phyloP scores from a whole-genome alignment of 768 basidiomycete species.

The Suillus clintonianus region DNA sequence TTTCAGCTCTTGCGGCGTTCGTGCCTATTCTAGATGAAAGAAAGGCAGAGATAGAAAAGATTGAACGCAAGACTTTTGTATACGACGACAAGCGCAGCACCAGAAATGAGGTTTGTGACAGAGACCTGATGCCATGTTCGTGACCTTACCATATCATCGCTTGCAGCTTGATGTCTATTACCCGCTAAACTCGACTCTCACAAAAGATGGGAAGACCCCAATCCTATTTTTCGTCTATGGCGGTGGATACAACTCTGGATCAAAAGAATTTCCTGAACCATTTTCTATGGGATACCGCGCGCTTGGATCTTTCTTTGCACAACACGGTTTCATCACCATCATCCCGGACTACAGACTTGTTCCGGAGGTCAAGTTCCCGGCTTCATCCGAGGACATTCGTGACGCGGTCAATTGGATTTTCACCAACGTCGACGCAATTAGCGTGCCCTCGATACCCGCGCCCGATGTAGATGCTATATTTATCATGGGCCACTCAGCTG shows the following conservation, averaged over 20 bases:
- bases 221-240: constrained; percentile 69
- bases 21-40: constrained; percentile 51
- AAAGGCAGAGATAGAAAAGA: constrained; percentile 45
- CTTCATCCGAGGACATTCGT: constrained; percentile 54
- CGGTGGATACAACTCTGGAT: constrained; percentile 59
- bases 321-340: constrained; percentile 58
- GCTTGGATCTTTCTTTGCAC: constrained; percentile 63
- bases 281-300: constrained; percentile 55
- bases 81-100: constrained; percentile 40
- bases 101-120: neutral
- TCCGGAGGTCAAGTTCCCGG: constrained; percentile 58
- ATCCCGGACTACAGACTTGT: constrained; percentile 71
- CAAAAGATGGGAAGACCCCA: constrained; percentile 37
- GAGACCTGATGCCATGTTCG: neutral
- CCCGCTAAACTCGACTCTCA: constrained; percentile 36
- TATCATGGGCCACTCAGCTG: constrained; percentile 65
- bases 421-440: constrained; percentile 32
- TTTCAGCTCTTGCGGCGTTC: constrained; percentile 50
- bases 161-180: constrained; percentile 69
- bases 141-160: neutral
- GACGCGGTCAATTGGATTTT: constrained; percentile 60
- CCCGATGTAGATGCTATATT: constrained; percentile 47
- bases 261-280: constrained; percentile 47
- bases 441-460: constrained; percentile 13
- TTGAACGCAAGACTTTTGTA: constrained; percentile 55